Evolutionary conservation across 441 rosid species (phyloP), one percentile per base, ranked within the genome.

Genomic region (Pelargonium australe): DNA sequence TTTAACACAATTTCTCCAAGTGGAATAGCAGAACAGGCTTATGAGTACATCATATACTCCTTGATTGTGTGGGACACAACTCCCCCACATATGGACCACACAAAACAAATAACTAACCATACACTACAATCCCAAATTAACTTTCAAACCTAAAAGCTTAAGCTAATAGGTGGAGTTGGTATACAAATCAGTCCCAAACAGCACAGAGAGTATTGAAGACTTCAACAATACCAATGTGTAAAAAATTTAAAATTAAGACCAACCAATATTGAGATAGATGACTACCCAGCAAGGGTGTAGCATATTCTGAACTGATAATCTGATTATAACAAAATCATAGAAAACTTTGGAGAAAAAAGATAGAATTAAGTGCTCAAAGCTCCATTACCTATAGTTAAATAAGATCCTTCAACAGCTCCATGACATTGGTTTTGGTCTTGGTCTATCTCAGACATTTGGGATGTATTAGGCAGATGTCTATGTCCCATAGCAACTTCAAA

Each of bases 391-490:
- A 31, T 57, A 73, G 37, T 70, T 7, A 55, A 7, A 58, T 31
- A 40, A 47, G 75, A 41, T 51, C 8, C 44, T 79, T 73, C 79
- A 61, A 75, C 49, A 40, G 71, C 49, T n/a, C 53, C 34, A 47
- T 64, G 64, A 13, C 66, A 70, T 11, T 34, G 73, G 60, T 69
- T 61, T 67, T 66, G 72, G 60, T 66, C 47, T 37, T 69, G 76
- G 25, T 70, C 77, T 25, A 45, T 65, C 68, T 73, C 72, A 8
- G 74, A 71, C 44, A 19, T 65, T 63, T 76, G 77, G 5, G 68
- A 44, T 61, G 58, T 19, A 45, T 72, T 70, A 67, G 72, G 62
- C 19, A 51, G 57, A 47, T 17, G 70, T 68, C 72, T 71, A 62
- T 62, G 65, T 62, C 65, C 65, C 65, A 62, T 62, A 28, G 8